Conservation (phyloP, 1,139 yeast species). For the Hemisphaericaspora subhashii region DNA sequence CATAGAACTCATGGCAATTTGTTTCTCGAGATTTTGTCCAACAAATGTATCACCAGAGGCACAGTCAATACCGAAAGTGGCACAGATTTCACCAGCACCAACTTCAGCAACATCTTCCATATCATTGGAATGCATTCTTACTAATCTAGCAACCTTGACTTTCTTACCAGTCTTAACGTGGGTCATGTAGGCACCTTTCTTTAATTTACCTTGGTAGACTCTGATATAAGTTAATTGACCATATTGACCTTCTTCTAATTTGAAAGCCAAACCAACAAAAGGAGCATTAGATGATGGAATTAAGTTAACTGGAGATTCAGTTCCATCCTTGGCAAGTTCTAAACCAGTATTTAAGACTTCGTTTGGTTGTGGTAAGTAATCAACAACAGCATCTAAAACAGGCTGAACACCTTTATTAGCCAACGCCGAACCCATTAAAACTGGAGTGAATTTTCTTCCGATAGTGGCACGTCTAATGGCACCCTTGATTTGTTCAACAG, state of each 20-base stretch:
- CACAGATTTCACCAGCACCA: conserved; percentile 98
- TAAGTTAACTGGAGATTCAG: conserved; percentile 66
- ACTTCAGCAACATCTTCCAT: conserved; percentile 97
- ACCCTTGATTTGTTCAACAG: conserved; percentile 73
- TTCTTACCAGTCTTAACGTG: conserved; percentile 92
- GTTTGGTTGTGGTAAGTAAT: conserved; percentile 91
- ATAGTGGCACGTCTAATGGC: conserved; percentile 97
- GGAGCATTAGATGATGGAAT: conserved; percentile 75
- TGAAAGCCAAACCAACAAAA: conserved; percentile 95
- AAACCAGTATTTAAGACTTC: conserved; percentile 89
- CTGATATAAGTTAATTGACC: conserved; percentile 97
- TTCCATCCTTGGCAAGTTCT: conserved; percentile 52
- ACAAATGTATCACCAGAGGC: conserved; percentile 99
- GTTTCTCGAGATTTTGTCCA: conserved; percentile 62
- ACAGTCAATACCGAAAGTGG: conserved; percentile 98
- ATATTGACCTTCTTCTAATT: conserved; percentile 95
- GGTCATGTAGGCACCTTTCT: conserved; percentile 85
- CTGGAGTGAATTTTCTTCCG: conserved; percentile 96
- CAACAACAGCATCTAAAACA: conserved; percentile 94
- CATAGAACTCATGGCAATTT: conserved; percentile 95
- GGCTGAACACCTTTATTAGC: conserved; percentile 96
- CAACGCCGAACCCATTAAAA: conserved; percentile 95
- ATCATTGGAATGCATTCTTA: conserved; percentile 98
- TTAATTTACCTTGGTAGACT: conserved; percentile 93
- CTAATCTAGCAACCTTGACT: conserved; percentile 92